phyloP scores from a whole-genome alignment of 495 filamentous ascomycete species.

The Trichoderma erinaceum region DNA sequence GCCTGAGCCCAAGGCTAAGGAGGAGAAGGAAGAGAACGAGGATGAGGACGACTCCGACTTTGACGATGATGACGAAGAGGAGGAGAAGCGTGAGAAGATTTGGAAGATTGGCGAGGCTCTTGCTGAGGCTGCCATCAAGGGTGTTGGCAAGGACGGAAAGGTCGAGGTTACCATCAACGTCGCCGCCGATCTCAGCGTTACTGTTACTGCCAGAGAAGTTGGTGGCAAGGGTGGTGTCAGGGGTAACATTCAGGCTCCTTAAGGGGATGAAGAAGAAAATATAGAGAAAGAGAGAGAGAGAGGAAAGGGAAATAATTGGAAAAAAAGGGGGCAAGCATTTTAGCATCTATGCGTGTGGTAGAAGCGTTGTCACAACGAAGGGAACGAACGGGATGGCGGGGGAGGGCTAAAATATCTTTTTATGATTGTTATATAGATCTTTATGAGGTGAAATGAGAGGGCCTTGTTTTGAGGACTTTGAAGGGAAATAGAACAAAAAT shows the following conservation, averaged over 20 bases:
- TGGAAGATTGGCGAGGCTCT: slow-evolving; percentile 83
- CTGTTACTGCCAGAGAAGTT: slow-evolving; percentile 75
- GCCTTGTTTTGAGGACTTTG: neutral
- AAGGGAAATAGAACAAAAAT: neutral
- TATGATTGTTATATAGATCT: neutral
- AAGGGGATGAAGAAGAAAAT: slow-evolving; percentile 8
- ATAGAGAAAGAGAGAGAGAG: neutral
- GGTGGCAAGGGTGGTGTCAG: slow-evolving; percentile 80
- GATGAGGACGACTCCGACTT: slow-evolving; percentile 62
- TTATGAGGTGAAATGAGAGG: neutral
- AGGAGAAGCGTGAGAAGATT: slow-evolving; percentile 82
- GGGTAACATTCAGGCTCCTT: slow-evolving; percentile 46
- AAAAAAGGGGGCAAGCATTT: neutral
- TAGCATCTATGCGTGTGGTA: neutral
- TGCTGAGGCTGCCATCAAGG: slow-evolving; percentile 78
- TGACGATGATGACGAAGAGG: slow-evolving; percentile 73
- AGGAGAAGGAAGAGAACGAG: slow-evolving; percentile 46
- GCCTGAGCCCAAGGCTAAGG: slow-evolving; percentile 68
- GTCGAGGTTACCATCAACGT: slow-evolving; percentile 91
- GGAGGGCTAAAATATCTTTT: neutral
- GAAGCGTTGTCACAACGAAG: neutral
- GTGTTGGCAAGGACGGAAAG: slow-evolving; percentile 79
- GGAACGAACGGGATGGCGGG: neutral
- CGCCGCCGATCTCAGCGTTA: slow-evolving; percentile 65
- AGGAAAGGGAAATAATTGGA: neutral